phyloP scores from a whole-genome alignment of 1,139 yeast genomes.

The Blastobotrys capitulatus region DNA sequence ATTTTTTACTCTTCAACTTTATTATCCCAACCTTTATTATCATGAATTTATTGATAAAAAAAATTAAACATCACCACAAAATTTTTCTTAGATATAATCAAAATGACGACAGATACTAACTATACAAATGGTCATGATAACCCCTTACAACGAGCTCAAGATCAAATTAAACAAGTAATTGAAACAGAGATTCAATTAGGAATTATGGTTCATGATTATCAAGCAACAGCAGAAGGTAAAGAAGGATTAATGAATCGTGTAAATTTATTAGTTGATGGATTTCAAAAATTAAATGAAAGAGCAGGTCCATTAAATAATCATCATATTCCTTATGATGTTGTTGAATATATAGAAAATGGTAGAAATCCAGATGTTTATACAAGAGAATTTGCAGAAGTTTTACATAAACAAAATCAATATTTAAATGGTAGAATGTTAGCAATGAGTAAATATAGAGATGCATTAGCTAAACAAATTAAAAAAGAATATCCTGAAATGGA shows the following conservation, averaged over 20 bases:
- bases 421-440: conserved; percentile 67
- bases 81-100: too few relatives aligned
- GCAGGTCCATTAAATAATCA: conserved; percentile 17
- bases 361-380: conserved; percentile 96
- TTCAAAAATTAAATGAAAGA: conserved; percentile 16
- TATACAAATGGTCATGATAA: conserved; percentile 1
- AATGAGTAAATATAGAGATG: conserved; percentile 43
- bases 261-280: conserved; percentile 12
- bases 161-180: conserved; percentile 62
- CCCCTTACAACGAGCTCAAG: conserved; percentile 48
- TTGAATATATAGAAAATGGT: conserved; percentile 78
- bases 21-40: not conserved
- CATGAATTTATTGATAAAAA: not conserved
- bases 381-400: conserved; percentile 90
- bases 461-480: conserved; percentile 60
- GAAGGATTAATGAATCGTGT: conserved; percentile 45
- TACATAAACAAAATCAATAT: conserved; percentile 81
- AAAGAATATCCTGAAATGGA: conserved; percentile 74
- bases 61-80: not conserved
- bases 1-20: too few relatives aligned
- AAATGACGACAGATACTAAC: conserved; percentile 13
- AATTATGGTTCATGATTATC: conserved; percentile 87
- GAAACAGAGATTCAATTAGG: conserved; percentile 87
- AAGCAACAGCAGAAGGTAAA: conserved; percentile 67
- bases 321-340: conserved; percentile 30